phyloP scores from a whole-genome alignment of 768 basidiomycete genomes.

The Thelephora ganbajun region DNA sequence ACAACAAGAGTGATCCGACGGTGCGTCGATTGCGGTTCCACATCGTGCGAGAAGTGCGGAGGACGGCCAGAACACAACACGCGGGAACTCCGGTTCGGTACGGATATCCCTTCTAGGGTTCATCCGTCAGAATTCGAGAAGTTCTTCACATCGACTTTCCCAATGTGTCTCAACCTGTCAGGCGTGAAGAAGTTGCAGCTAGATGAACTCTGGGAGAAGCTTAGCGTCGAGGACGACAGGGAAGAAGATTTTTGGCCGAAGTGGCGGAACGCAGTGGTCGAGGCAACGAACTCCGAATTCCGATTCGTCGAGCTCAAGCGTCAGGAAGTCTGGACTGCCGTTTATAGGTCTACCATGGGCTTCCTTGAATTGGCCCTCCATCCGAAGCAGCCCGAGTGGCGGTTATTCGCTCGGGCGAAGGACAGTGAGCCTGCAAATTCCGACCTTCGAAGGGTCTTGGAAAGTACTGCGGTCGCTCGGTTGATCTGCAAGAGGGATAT shows the following conservation, averaged over 20 bases:
- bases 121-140: constrained; percentile 63
- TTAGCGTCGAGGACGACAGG: constrained; percentile 26
- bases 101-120: constrained; percentile 35
- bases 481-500: constrained; percentile 29
- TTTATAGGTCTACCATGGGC: constrained; percentile 62
- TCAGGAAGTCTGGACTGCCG: constrained; percentile 76
- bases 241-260: constrained; percentile 40
- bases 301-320: constrained; percentile 79
- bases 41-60: constrained; percentile 77
- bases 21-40: constrained; percentile 65
- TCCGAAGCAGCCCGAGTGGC: constrained; percentile 73
- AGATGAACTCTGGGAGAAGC: constrained; percentile 28
- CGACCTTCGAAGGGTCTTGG: constrained; percentile 57
- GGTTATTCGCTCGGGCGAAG: constrained; percentile 61
- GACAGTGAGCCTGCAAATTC: constrained; percentile 61
- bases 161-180: constrained; percentile 67
- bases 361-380: constrained; percentile 66
- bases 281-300: constrained; percentile 46
- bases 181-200: constrained; percentile 37
- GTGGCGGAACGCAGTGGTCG: constrained; percentile 58
- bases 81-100: constrained; percentile 33
- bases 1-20: constrained; percentile 49
- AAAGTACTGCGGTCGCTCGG: constrained; percentile 61
- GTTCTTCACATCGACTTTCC: constrained; percentile 64
- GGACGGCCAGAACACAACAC: constrained; percentile 85